These are phyloP conservation scores for Angomonas desouzai DNA, from an alignment of 208 protist genomes.

Conservation along the genomic window DNA sequence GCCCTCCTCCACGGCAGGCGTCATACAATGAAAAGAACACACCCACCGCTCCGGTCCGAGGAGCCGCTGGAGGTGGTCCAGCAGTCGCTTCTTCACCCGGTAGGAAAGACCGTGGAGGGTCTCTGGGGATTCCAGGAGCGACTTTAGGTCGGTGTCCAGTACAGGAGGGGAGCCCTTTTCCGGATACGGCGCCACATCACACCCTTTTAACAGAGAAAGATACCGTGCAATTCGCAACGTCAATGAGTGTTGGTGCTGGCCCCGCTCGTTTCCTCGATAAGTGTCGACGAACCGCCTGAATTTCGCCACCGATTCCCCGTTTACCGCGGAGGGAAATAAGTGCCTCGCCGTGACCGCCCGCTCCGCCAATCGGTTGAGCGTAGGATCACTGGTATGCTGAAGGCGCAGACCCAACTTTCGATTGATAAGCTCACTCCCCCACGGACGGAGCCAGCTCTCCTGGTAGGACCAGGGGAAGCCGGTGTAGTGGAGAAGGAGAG, in stretches of 20 bases:
- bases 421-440: neutral
- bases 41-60: constrained; percentile 12
- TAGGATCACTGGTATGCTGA: neutral
- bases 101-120: neutral
- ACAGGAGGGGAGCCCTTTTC: neutral
- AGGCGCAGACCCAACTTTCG: neutral
- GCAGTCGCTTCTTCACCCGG: constrained; percentile 5
- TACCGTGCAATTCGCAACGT: constrained; percentile 7
- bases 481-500: neutral
- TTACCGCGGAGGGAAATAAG: neutral
- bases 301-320: neutral
- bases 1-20: neutral
- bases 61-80: constrained; percentile 8
- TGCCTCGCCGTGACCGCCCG: neutral
- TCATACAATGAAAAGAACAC: neutral
- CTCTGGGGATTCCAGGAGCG: neutral
- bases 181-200: neutral
- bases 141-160: neutral
- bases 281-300: neutral
- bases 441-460: neutral
- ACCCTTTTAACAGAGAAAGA: constrained; percentile 1
- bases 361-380: neutral
- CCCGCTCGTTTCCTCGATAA: neutral
- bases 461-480: neutral
- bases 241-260: constrained; percentile 1